These are phyloP conservation scores for Xylaria sp. DNA, from an alignment of 2,329 filamentous ascomycete species.

Conservation along the genomic window DNA sequence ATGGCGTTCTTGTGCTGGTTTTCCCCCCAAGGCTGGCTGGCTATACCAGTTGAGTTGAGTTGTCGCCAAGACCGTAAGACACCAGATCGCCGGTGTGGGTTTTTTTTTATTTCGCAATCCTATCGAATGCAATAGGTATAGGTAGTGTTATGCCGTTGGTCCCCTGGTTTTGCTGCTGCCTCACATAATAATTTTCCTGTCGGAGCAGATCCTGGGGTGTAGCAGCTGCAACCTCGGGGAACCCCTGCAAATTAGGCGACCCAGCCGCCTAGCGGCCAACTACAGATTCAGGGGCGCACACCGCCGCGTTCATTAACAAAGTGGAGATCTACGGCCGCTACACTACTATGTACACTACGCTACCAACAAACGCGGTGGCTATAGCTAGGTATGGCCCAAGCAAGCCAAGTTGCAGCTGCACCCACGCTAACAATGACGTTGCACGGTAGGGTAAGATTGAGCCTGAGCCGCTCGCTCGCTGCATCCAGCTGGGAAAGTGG, in stretches of 20 bases:
- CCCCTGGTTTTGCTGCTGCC: not conserved
- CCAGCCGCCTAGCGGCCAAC: not conserved
- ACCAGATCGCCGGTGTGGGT: not conserved
- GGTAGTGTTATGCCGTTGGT: not conserved
- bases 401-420: not conserved
- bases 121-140: not conserved
- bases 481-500: not conserved
- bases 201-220: not conserved
- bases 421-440: constrained; percentile 7
- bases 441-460: not conserved
- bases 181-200: not conserved
- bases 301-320: not conserved
- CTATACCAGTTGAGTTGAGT: too few species aligned
- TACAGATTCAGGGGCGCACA: constrained; percentile 4
- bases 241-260: constrained; percentile 12
- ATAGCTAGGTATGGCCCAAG: too few species aligned
- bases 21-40: not conserved
- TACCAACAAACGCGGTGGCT: not conserved
- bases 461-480: too few species aligned
- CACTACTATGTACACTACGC: too few species aligned
- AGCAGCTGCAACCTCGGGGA: constrained; percentile 13
- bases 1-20: not conserved
- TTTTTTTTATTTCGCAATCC: not conserved
- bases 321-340: not conserved
- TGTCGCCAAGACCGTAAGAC: not conserved